A percentile compares a stretch with the other conserved stretches of the same genome.
Evolutionary conservation across 2,329 filamentous ascomycete genomes (phyloP).

Genomic region (Diplodia mutila): DNA sequence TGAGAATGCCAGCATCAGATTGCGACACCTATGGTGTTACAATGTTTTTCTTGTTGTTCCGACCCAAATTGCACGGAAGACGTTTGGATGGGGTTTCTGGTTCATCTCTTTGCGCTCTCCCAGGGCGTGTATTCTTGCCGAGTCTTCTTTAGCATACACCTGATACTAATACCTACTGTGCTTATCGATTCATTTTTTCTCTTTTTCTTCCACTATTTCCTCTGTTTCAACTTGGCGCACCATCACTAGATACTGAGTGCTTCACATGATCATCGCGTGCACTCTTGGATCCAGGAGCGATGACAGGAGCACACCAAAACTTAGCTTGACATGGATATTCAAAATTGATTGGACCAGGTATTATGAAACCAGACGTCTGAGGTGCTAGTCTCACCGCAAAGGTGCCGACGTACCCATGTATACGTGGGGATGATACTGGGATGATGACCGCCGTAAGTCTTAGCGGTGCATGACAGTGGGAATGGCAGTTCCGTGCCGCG

Average conservation of each 20-base stretch:
- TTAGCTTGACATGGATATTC: background rate
- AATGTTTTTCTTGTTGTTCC: background rate
- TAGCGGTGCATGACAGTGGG: background rate
- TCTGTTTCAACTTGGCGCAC: no score
- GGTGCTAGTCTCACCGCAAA: background rate
- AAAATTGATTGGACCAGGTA: background rate
- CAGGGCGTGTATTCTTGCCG: no score
- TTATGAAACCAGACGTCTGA: background rate
- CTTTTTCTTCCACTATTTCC: no score
- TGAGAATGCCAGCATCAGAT: background rate
- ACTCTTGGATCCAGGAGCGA: no score
- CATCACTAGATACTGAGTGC: no score
- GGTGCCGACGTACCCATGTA: background rate
- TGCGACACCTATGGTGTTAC: background rate
- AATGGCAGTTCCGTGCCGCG: background rate
- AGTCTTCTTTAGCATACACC: no score
- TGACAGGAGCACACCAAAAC: no score
- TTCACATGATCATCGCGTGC: no score
- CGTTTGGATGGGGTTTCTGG: no score
- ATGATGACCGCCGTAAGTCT: background rate
- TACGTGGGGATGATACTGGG: background rate
- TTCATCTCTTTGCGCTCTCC: no score
- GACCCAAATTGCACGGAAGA: background rate
- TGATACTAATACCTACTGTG: no score
- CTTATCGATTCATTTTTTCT: no score